Evolutionary conservation across 2,329 filamentous ascomycete genomes (phyloP).

Genomic region (Xylariaceae sp.): DNA sequence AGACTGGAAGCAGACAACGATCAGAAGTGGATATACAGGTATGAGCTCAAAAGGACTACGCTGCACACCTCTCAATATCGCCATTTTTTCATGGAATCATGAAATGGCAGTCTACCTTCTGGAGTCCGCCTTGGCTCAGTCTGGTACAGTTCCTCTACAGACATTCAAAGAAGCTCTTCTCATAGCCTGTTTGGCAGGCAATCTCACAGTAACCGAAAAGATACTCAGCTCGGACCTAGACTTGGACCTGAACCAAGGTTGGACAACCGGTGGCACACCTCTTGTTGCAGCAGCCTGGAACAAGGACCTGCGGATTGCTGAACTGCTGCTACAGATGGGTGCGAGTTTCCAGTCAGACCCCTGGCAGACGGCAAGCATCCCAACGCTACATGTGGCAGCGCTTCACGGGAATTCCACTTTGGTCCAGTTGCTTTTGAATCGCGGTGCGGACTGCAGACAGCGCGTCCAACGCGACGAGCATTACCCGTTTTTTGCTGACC

Average conservation of each 20-base stretch:
- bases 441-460: no score
- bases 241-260: constrained; percentile 2
- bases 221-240: background rate
- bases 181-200: constrained; percentile 4
- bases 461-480: no score
- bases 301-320: constrained; percentile 2
- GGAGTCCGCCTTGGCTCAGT: background rate
- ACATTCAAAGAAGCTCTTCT: background rate
- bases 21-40: no score
- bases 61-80: constrained; percentile 4
- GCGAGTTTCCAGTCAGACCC: background rate
- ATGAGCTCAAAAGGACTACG: background rate
- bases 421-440: constrained; percentile 1
- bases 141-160: background rate
- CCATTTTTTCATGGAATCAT: constrained; percentile 2
- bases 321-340: constrained; percentile 4
- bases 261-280: constrained; percentile 2
- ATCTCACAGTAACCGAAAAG: background rate
- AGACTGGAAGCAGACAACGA: no score
- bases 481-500: constrained; percentile 1
- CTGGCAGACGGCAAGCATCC: background rate
- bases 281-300: constrained; percentile 7
- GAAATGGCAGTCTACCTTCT: constrained; percentile 3
- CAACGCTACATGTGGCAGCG: constrained; percentile 5
- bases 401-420: constrained; percentile 3